These are phyloP conservation scores for Panicum virgatum DNA, from an alignment of 202 grass and related monocot species.

Conservation along the genomic window DNA sequence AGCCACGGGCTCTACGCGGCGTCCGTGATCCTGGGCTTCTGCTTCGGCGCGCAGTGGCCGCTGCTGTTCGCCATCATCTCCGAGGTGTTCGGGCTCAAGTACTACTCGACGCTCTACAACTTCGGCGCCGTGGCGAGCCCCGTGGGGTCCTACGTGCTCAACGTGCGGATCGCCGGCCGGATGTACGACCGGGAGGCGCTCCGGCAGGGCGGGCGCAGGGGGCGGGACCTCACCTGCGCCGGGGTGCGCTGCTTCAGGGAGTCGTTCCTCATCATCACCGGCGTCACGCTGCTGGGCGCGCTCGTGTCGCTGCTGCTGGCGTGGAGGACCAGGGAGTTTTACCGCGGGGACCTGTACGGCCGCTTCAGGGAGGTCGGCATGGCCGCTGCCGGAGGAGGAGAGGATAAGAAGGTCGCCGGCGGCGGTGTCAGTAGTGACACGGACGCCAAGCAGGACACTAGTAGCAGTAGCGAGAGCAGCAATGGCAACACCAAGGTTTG, in stretches of 20 bases:
- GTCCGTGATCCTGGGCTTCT: slow-evolving; percentile 72
- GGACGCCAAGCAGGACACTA: not conserved
- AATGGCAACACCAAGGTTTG: slow-evolving; percentile 6
- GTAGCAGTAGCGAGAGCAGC: not conserved
- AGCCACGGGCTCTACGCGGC: slow-evolving; percentile 45
- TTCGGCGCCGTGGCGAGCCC: slow-evolving; percentile 57
- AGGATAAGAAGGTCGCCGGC: not conserved
- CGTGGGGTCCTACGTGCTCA: slow-evolving; percentile 56
- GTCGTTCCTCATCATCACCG: slow-evolving; percentile 63
- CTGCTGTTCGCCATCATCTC: slow-evolving; percentile 95
- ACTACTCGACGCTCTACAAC: slow-evolving; percentile 75
- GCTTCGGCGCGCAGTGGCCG: slow-evolving; percentile 98
- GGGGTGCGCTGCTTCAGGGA: slow-evolving; percentile 49
- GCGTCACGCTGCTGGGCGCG: slow-evolving; percentile 43
- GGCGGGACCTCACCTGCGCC: slow-evolving; percentile 41
- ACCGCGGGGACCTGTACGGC: slow-evolving; percentile 54
- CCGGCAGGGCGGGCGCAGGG: slow-evolving; percentile 11
- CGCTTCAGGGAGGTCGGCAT: slow-evolving; percentile 44
- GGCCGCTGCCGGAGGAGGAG: not conserved
- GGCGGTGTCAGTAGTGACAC: not conserved
- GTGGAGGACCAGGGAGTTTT: slow-evolving; percentile 67
- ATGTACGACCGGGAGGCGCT: slow-evolving; percentile 55
- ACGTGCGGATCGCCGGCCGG: slow-evolving; percentile 42
- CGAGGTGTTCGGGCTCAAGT: slow-evolving; percentile 93
- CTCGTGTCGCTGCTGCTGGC: slow-evolving; percentile 49